phyloP scores from a whole-genome alignment of 495 filamentous ascomycete genomes.

The Poronia punctata region DNA sequence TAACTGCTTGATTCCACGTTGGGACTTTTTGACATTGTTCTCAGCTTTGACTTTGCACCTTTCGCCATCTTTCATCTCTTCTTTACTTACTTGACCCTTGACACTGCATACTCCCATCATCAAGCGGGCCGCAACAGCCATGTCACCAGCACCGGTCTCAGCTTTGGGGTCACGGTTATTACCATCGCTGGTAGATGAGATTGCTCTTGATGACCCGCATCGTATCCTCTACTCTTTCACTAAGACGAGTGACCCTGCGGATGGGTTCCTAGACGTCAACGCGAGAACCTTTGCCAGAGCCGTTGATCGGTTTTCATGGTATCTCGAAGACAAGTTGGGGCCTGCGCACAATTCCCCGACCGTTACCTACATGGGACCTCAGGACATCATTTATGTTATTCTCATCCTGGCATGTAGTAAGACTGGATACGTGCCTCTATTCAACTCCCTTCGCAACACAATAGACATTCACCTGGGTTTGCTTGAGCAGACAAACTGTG shows the following conservation, averaged over 20 bases:
- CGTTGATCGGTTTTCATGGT: constrained; percentile 30
- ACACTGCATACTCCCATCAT: no score
- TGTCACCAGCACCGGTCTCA: no score
- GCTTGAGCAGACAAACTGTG: constrained; percentile 27
- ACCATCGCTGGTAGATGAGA: not conserved
- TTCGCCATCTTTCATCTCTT: no score
- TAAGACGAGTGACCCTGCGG: constrained; percentile 14
- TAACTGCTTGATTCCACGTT: no score
- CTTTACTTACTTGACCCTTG: no score
- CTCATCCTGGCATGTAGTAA: constrained; percentile 14
- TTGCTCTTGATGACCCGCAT: not conserved
- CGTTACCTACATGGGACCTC: constrained; percentile 17
- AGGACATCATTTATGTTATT: constrained; percentile 18
- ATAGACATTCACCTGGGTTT: constrained; percentile 28
- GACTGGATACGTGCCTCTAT: constrained; percentile 15
- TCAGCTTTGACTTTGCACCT: no score
- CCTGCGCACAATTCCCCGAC: not conserved
- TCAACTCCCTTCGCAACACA: constrained; percentile 30
- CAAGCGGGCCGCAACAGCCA: no score
- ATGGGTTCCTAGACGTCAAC: constrained; percentile 32
- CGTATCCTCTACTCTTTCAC: constrained; percentile 17
- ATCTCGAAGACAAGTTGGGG: constrained; percentile 29
- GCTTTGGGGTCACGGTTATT: no score
- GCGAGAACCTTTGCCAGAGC: constrained; percentile 27
- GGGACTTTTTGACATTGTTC: no score